Conservation (phyloP, 2,329 filamentous ascomycete genomes). For the Rugonectria rugulosa region DNA sequence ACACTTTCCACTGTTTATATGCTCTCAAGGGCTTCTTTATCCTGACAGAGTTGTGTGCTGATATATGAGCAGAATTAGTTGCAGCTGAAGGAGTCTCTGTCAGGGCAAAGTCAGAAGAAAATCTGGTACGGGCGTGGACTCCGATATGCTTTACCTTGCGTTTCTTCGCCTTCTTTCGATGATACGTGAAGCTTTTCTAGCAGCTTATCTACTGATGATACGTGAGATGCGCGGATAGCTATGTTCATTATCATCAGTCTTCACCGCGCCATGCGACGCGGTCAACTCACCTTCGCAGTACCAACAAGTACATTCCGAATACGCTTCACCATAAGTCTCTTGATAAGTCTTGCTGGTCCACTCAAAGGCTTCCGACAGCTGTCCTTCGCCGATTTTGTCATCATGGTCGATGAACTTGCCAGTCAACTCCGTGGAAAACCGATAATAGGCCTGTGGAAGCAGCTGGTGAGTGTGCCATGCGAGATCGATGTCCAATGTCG, state of each 20-base stretch:
- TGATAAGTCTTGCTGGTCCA: slow-evolving; percentile 76
- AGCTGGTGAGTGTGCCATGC: slow-evolving; percentile 81
- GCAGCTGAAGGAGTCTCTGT: too few species aligned
- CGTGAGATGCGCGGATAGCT: not conserved
- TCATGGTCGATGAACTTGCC: slow-evolving; percentile 64
- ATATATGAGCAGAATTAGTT: not conserved
- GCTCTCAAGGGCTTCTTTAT: not conserved
- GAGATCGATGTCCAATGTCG: slow-evolving; percentile 73
- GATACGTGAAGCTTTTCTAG: not conserved
- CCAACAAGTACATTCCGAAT: slow-evolving; percentile 80
- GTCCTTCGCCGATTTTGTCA: slow-evolving; percentile 76
- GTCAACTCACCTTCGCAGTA: slow-evolving; percentile 68
- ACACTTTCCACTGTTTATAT: not conserved
- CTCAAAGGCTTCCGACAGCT: slow-evolving; percentile 69
- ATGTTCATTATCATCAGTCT: too few species aligned
- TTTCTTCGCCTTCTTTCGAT: too few species aligned
- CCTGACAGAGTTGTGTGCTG: not conserved
- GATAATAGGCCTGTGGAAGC: slow-evolving; percentile 48
- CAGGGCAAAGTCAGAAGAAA: not conserved
- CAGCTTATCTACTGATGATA: not conserved
- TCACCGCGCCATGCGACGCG: too few species aligned
- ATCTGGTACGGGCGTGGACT: too few species aligned
- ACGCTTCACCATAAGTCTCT: slow-evolving; percentile 68
- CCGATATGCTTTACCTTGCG: too few species aligned
- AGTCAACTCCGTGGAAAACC: not conserved